These are phyloP conservation scores for Xylogone sp. DNA, from an alignment of 2,329 filamentous ascomycete species.

Conservation along the genomic window DNA sequence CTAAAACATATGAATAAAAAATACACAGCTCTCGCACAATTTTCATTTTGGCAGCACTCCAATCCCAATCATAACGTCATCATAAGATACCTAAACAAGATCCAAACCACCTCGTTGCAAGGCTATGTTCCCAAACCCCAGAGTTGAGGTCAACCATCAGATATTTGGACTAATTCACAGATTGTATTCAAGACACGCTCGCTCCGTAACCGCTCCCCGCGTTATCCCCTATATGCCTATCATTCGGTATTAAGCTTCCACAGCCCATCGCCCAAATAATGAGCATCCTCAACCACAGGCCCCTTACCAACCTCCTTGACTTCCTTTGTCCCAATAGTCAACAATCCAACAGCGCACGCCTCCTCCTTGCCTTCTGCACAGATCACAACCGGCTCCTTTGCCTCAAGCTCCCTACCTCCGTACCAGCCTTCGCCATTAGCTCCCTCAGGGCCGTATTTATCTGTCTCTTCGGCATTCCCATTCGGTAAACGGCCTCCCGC, in stretches of 20 bases:
- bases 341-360: slow-evolving; percentile 80
- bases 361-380: slow-evolving; percentile 91
- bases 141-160: background rate
- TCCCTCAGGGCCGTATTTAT: slow-evolving; percentile 24
- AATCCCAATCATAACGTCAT: background rate
- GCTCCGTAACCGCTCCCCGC: background rate
- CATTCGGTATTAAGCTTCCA: slow-evolving; percentile 54
- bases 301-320: slow-evolving; percentile 95
- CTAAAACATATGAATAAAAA: too few species aligned
- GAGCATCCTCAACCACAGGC: slow-evolving; percentile 86
- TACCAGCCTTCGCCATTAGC: slow-evolving; percentile 37
- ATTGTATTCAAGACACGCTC: background rate
- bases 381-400: slow-evolving; percentile 82
- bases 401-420: slow-evolving; percentile 64
- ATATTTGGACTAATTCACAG: background rate
- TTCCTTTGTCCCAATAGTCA: slow-evolving; percentile 84
- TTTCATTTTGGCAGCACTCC: too few species aligned
- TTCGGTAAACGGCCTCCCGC: slow-evolving; percentile 73
- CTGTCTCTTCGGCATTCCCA: slow-evolving; percentile 32
- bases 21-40: too few species aligned
- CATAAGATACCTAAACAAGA: background rate
- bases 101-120: background rate
- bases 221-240: background rate
- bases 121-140: too few species aligned
- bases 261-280: slow-evolving; percentile 90